A percentile compares a stretch with the other conserved stretches of the same genome.
These are phyloP conservation scores for Geosmithia morbida DNA, from an alignment of 2,329 filamentous ascomycete genomes.

Conservation along the genomic window DNA sequence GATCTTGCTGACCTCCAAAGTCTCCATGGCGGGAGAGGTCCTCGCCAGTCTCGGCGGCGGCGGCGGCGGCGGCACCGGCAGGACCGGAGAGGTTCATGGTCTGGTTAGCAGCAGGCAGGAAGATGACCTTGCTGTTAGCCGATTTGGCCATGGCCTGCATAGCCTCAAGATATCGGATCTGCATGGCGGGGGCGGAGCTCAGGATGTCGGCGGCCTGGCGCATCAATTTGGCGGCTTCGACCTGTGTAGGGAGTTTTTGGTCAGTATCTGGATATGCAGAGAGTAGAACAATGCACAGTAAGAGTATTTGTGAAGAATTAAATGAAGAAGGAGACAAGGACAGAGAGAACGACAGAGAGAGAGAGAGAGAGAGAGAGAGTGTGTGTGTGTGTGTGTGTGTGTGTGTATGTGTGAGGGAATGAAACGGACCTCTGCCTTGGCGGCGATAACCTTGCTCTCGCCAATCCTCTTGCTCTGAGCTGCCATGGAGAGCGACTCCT, in stretches of 20 bases:
- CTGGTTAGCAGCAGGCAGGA: constrained; percentile 50
- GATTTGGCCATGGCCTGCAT: constrained; percentile 98
- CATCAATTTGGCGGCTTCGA: constrained; percentile 91
- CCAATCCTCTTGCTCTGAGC: constrained; percentile 97
- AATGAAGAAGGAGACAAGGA: constrained; percentile 3
- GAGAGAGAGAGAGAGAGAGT: too few species aligned
- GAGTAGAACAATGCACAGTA: too few species aligned
- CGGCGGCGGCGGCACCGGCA: constrained; percentile 29
- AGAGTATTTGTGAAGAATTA: too few species aligned
- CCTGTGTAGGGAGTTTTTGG: constrained; percentile 29
- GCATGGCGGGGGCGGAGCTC: constrained; percentile 87
- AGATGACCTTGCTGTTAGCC: constrained; percentile 80
- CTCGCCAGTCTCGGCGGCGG: constrained; percentile 15
- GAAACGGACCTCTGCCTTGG: constrained; percentile 59
- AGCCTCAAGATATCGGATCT: constrained; percentile 93
- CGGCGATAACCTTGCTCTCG: constrained; percentile 96
- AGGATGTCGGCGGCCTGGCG: constrained; percentile 88
- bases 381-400: not conserved
- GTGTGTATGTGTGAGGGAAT: not conserved
- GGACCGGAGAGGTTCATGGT: constrained; percentile 27
- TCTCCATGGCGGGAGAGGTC: constrained; percentile 25
- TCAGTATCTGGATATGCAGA: not conserved
- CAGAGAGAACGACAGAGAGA: too few species aligned
- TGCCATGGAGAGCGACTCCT: constrained; percentile 95
- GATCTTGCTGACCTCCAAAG: constrained; percentile 35